Evolutionary conservation across 306 rosid genomes (phyloP).

Genomic region (Casuarina cunninghamiana): DNA sequence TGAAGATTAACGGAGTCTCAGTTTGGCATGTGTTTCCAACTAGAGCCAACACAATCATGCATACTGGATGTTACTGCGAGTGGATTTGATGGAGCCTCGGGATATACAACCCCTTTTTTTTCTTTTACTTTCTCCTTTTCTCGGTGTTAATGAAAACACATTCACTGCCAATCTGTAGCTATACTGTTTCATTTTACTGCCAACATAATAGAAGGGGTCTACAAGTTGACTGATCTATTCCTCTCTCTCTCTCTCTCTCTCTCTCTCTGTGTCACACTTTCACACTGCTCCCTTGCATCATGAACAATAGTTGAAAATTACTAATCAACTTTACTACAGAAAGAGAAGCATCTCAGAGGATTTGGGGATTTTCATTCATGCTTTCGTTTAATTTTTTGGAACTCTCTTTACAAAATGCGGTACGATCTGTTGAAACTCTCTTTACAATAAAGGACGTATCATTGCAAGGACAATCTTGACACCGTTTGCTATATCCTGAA

Average conservation of each 20-base stretch:
- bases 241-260: neutral
- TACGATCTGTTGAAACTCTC: neutral
- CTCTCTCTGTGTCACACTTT: too few species aligned
- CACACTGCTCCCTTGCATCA: neutral
- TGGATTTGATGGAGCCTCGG: neutral
- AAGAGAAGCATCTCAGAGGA: neutral
- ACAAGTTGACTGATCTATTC: neutral
- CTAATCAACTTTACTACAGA: neutral
- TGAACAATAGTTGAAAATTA: neutral
- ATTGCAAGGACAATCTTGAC: conserved; percentile 80
- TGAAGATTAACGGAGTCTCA: neutral
- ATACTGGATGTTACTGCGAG: neutral
- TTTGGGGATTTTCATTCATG: neutral
- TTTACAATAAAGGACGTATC: conserved; percentile 18
- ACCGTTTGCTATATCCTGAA: conserved; percentile 79
- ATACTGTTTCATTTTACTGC: conserved; percentile 8
- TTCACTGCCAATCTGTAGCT: neutral
- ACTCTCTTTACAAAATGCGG: neutral
- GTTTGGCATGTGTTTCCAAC: neutral
- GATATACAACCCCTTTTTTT: neutral
- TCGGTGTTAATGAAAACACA: neutral
- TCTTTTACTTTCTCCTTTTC: neutral
- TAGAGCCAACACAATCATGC: neutral
- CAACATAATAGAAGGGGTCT: neutral
- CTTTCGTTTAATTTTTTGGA: neutral